Percentiles rank a stretch among this genome's conserved stretches.
These are phyloP conservation scores for Aphanomyces cochlioides DNA, from an alignment of 352 stramenopile genomes.

Conservation along the genomic window DNA sequence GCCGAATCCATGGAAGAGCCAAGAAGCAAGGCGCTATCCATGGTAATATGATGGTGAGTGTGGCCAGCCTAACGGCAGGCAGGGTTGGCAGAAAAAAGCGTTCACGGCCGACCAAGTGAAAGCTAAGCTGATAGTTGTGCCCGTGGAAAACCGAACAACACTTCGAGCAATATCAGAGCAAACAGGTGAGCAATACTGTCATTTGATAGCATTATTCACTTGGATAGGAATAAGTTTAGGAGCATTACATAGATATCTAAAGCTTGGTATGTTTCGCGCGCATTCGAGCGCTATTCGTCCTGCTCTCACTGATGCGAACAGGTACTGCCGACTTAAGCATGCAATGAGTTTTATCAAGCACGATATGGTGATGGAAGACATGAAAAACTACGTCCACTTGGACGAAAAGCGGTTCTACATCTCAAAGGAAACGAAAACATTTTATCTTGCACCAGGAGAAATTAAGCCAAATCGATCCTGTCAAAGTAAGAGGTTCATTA, in stretches of 20 bases:
- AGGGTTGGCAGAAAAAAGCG: background rate
- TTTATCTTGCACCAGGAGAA: constrained; percentile 27
- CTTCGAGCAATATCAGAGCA: background rate
- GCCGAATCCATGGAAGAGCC: background rate
- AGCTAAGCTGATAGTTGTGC: background rate
- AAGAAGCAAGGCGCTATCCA: background rate
- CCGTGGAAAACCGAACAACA: background rate
- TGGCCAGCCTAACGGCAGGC: background rate
- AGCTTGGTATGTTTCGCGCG: background rate
- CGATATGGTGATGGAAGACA: background rate
- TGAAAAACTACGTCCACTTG: background rate
- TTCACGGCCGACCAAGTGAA: background rate
- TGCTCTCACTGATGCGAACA: background rate
- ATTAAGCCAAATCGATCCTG: constrained; percentile 2
- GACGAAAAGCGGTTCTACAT: constrained; percentile 43
- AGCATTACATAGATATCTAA: background rate
- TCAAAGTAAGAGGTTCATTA: constrained; percentile 29
- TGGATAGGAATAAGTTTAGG: background rate
- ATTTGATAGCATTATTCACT: background rate
- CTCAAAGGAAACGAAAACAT: constrained; percentile 36
- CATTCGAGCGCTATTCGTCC: background rate
- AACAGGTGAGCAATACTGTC: background rate
- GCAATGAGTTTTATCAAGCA: background rate
- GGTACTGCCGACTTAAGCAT: background rate
- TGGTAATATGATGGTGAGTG: background rate